Percentiles rank a stretch among this genome's conserved stretches.
Evolutionary conservation across 345 rosid species (phyloP).

Genomic region (Ailanthus altissimus): DNA sequence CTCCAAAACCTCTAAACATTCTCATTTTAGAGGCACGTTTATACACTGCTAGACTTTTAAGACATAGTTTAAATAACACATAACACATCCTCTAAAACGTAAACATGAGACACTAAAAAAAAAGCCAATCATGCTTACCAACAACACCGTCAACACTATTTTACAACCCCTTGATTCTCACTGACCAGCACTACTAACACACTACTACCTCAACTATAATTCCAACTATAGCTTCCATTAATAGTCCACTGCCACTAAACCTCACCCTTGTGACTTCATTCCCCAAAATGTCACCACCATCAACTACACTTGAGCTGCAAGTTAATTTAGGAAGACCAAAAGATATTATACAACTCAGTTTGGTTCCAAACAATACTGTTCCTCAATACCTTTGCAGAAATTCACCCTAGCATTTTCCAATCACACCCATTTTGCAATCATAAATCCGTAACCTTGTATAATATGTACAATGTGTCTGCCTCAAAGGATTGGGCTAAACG

Average conservation of each 20-base stretch:
- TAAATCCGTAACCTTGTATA: too few species aligned
- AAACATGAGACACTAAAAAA: neutral
- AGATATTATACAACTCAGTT: neutral
- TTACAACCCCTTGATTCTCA: neutral
- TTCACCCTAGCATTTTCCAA: too few species aligned
- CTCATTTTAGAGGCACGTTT: neutral
- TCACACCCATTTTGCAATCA: too few species aligned
- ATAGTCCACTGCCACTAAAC: neutral
- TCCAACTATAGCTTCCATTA: neutral
- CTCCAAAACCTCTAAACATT: neutral
- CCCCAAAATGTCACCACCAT: neutral
- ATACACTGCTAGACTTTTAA: neutral
- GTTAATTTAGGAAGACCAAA: neutral
- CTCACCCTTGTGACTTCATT: neutral
- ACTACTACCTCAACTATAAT: neutral
- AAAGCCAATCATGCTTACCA: neutral
- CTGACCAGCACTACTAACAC: neutral
- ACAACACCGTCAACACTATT: neutral
- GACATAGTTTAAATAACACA: neutral
- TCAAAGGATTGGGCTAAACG: too few species aligned
- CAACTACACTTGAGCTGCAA: neutral
- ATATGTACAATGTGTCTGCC: too few species aligned
- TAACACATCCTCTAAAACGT: neutral
- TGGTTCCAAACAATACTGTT: neutral
- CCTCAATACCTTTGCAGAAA: too few species aligned